Conservation (phyloP, 257 asterid genomes). For the Datura wrightii region DNA sequence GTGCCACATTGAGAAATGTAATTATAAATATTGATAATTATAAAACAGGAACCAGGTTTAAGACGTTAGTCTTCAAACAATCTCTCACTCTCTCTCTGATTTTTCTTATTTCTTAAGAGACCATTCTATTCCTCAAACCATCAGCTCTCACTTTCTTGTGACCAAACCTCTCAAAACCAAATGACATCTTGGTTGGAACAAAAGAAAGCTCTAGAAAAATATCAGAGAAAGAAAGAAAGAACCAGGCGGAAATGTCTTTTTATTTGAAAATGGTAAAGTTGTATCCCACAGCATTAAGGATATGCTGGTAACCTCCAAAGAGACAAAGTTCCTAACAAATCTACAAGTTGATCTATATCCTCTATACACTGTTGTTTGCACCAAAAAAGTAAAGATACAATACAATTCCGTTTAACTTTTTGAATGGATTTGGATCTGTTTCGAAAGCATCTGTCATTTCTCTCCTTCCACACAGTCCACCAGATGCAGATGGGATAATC, state of each 20-base stretch:
- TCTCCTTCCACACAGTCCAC: too few species aligned
- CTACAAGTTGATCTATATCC: too few species aligned
- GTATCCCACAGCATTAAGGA: too few species aligned
- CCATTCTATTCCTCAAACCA: constrained; percentile 16
- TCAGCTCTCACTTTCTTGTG: constrained; percentile 10
- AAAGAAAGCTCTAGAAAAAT: background rate
- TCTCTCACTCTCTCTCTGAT: constrained; percentile 15
- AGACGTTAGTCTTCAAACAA: background rate
- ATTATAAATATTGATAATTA: background rate
- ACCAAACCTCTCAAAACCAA: background rate
- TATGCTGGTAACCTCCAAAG: too few species aligned
- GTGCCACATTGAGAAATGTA: background rate
- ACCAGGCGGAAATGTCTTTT: background rate
- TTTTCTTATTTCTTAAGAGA: background rate
- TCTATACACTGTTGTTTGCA: too few species aligned
- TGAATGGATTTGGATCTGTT: too few species aligned
- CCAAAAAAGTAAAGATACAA: too few species aligned
- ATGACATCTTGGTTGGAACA: constrained; percentile 2
- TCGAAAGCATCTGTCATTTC: too few species aligned
- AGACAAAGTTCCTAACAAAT: too few species aligned
- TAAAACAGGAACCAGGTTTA: background rate
- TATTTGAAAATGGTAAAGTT: too few species aligned
- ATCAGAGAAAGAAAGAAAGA: background rate
- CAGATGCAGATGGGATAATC: too few species aligned
- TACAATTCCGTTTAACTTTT: too few species aligned